Evolutionary conservation across 2,329 filamentous ascomycete genomes (phyloP).

Genomic region (Diaporthe caulivora): DNA sequence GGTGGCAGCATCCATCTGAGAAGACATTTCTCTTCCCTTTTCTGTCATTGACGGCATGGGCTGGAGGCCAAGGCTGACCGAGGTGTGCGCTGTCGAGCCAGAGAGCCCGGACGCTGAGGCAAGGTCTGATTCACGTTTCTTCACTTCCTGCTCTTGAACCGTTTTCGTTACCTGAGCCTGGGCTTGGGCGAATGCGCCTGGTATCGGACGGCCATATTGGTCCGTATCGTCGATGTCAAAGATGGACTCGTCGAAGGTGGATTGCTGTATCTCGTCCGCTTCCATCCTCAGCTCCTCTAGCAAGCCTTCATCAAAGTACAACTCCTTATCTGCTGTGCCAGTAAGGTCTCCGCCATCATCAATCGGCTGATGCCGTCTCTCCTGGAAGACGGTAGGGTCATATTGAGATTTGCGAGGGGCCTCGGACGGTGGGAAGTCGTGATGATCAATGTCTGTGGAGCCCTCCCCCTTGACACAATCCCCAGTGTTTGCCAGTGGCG

Average conservation of each 20-base stretch:
- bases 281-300: slow-evolving; percentile 59
- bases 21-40: slow-evolving; percentile 32
- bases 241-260: slow-evolving; percentile 78
- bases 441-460: slow-evolving; percentile 48
- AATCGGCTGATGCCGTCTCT: slow-evolving; percentile 35
- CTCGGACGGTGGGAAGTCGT: slow-evolving; percentile 57
- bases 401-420: slow-evolving; percentile 41
- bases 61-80: slow-evolving; percentile 54
- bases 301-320: slow-evolving; percentile 78
- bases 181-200: slow-evolving; percentile 68
- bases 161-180: slow-evolving; percentile 62
- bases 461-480: slow-evolving; percentile 32
- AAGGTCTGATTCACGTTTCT: slow-evolving; percentile 61
- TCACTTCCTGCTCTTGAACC: slow-evolving; percentile 46
- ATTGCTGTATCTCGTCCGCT: slow-evolving; percentile 64
- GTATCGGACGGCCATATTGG: slow-evolving; percentile 70
- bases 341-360: slow-evolving; percentile 11
- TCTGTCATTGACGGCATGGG: slow-evolving; percentile 41
- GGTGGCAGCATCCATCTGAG: slow-evolving; percentile 37
- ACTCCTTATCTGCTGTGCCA: slow-evolving; percentile 64
- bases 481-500: slow-evolving; percentile 39
- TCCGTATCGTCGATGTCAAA: slow-evolving; percentile 78
- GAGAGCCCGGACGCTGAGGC: slow-evolving; percentile 61
- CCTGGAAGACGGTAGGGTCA: slow-evolving; percentile 39
- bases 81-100: slow-evolving; percentile 67